These are phyloP conservation scores for Aureobasidium sp. DNA, from an alignment of 2,329 filamentous ascomycete species.

Conservation along the genomic window DNA sequence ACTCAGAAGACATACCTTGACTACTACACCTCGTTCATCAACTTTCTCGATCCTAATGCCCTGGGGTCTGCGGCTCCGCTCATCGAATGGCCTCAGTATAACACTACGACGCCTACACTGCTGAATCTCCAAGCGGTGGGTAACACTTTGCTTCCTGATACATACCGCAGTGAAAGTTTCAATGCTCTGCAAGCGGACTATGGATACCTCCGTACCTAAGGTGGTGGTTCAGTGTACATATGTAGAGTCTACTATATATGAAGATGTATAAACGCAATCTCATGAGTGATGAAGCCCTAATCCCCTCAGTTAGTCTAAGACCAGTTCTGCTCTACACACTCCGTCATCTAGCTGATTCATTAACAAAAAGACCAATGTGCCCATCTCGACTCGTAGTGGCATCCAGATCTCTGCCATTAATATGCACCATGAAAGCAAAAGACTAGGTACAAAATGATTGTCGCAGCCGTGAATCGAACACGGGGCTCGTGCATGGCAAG, in stretches of 20 bases:
- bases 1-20: slow-evolving; percentile 43
- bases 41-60: slow-evolving; percentile 61
- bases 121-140: slow-evolving; percentile 38
- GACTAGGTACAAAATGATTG: not conserved
- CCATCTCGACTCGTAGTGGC: not conserved
- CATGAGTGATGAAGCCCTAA: not conserved
- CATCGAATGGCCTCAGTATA: slow-evolving; percentile 49
- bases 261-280: not conserved
- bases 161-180: not conserved
- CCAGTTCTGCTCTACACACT: too few species aligned
- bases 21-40: slow-evolving; percentile 67
- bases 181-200: not conserved
- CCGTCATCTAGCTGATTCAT: too few species aligned
- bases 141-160: slow-evolving; percentile 35
- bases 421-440: not conserved
- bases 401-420: too few species aligned
- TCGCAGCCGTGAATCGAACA: slow-evolving; percentile 13
- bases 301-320: too few species aligned
- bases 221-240: not conserved
- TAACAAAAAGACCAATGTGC: not conserved
- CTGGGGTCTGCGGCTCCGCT: slow-evolving; percentile 27
- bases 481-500: slow-evolving; percentile 12
- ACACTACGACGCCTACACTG: slow-evolving; percentile 37
- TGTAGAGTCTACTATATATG: not conserved
- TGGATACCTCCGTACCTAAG: not conserved